Base-by-base conservation (phyloP, 306 rosid species). In the Quercus mongolica region DNA sequence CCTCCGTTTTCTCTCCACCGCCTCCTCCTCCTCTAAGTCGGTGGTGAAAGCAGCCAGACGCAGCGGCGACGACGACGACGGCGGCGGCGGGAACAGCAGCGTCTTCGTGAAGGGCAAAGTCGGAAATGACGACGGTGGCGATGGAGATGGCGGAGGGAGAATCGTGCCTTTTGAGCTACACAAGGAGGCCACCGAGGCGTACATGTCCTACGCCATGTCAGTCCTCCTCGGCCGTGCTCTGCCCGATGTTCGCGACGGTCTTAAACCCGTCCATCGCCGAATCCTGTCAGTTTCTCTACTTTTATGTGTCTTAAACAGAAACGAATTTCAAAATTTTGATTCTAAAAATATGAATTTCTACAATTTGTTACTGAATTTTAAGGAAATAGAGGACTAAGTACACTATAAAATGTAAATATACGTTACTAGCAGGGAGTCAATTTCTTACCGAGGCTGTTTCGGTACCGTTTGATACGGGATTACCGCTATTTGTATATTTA, bases 191-290 rank as follows among this genome's bases (percentile, higher is more conserved):
- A 90, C 93, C 13, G 97, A 95, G 17, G 96, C 98, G 54, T 91
- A 95, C 76, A 93, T 89, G 93, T 81, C 98, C 13, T 95, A 93
- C 75, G 98, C 99, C 1, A 93, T 95, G 97, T 95, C 98, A 3
- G 99, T 94, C 6, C 78, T 94, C 78, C 96, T 95, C 6, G 99
- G 99, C 44, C 97, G 99, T 2, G 99, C 99, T 18, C 81, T 95
- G 83, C 99, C 99, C 0, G 99, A 95, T 51, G 91, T 92, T 83
- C 97, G 99, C 13, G 99, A 95, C 55, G 99, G 99, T 6, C 82
- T 95, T 85, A 95, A 95, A 88, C 98, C 99, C 0, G 99, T 95
- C 35, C 99, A 95, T 76, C 86, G 99, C 62, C 88, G 99, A 76
- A 90, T 95, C 77, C 81, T 95, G 99, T 95, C 68, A 92, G 98